Evolutionary conservation across 768 basidiomycete genomes (phyloP).

Genomic region (Leccinum aurantiacum): DNA sequence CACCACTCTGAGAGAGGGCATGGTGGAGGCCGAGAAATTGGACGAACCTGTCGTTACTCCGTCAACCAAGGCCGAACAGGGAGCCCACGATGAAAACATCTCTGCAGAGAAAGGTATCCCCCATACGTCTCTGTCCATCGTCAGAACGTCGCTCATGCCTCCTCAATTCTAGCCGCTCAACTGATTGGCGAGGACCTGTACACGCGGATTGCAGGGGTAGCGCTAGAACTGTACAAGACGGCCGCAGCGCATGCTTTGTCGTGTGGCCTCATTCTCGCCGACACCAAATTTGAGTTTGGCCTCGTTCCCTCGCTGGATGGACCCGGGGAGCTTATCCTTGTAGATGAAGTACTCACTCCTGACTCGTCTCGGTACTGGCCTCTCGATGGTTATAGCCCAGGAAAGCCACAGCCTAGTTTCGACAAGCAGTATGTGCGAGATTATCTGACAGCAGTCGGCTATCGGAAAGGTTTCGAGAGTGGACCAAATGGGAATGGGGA

Average conservation of each 20-base stretch:
- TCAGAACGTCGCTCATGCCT: slow-evolving; percentile 1
- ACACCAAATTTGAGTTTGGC: slow-evolving; percentile 99
- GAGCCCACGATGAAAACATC: slow-evolving; percentile 95
- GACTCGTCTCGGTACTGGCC: slow-evolving; percentile 99
- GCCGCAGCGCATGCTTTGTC: slow-evolving; percentile 73
- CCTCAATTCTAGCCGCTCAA: slow-evolving; percentile 47
- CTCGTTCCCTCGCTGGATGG: slow-evolving; percentile 48
- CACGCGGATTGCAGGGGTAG: slow-evolving; percentile 53
- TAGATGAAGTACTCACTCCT: slow-evolving; percentile 96
- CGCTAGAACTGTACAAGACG: slow-evolving; percentile 66
- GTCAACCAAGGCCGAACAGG: slow-evolving; percentile 94
- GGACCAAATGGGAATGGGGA: slow-evolving; percentile 66
- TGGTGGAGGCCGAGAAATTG: slow-evolving; percentile 80
- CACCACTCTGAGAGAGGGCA: slow-evolving; percentile 72
- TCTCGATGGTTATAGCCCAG: slow-evolving; percentile 65
- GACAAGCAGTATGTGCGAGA: slow-evolving; percentile 97
- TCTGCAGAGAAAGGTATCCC: slow-evolving; percentile 69
- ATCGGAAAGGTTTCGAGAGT: slow-evolving; percentile 74
- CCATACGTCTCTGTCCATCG: slow-evolving; percentile 6
- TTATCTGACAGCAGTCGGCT: slow-evolving; percentile 75
- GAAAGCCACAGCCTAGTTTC: slow-evolving; percentile 82
- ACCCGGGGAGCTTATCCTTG: slow-evolving; percentile 66
- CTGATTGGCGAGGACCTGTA: slow-evolving; percentile 70
- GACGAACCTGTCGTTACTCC: slow-evolving; percentile 90
- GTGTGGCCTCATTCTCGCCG: slow-evolving; percentile 89